Evolutionary conservation across 1,284 basidiomycete species (phyloP).

Genomic region (Rhodotorula sp.): DNA sequence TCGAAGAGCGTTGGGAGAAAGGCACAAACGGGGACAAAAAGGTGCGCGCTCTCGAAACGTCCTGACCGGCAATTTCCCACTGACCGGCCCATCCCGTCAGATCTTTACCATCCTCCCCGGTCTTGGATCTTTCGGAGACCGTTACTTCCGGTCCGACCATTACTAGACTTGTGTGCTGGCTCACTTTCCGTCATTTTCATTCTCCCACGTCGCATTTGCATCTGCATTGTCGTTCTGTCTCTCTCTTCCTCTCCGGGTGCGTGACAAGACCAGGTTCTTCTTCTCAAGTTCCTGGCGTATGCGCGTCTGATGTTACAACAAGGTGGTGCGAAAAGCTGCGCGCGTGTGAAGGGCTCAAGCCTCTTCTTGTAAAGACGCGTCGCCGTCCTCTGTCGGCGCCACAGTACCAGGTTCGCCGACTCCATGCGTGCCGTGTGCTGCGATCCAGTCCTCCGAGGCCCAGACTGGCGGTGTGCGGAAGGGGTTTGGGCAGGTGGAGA

Average conservation of each 20-base stretch:
- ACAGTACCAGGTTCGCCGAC: constrained; percentile 2
- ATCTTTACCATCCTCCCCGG: constrained; percentile 41
- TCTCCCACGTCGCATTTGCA: constrained; percentile 2
- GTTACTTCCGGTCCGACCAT: constrained; percentile 36
- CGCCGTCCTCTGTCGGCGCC: not conserved
- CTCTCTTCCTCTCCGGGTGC: too few relatives aligned
- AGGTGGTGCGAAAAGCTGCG: too few relatives aligned
- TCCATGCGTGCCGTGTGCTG: constrained; percentile 33
- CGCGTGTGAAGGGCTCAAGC: not conserved
- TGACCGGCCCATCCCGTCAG: not conserved
- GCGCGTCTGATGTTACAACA: too few relatives aligned
- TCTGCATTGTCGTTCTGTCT: not conserved
- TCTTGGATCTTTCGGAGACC: constrained; percentile 34
- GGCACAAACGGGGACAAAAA: constrained; percentile 28
- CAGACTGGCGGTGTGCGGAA: constrained; percentile 31
- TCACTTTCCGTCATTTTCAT: not conserved
- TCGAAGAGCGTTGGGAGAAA: constrained; percentile 69
- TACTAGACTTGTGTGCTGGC: not conserved
- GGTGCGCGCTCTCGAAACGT: constrained; percentile 1
- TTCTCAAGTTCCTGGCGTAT: too few relatives aligned
- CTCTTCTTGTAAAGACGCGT: not conserved
- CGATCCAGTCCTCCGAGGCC: constrained; percentile 43
- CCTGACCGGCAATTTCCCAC: not conserved
- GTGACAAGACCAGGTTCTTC: not conserved
- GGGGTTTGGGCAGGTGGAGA: not conserved